phyloP scores from a whole-genome alignment of 208 protist genomes.

The Crithidia acanthocephali region DNA sequence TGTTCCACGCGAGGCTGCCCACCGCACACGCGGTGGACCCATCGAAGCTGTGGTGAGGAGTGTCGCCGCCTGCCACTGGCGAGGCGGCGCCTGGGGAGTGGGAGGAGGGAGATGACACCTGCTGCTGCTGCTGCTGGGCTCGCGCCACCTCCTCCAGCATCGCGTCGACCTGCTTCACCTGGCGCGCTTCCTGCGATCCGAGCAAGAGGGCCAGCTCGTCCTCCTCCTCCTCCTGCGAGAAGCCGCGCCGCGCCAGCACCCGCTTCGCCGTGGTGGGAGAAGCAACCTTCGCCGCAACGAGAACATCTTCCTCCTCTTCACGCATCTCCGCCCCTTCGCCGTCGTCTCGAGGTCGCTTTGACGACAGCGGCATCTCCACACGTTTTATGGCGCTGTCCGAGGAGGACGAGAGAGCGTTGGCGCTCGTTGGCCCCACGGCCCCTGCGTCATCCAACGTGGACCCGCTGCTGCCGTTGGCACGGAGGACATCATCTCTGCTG shows the following conservation, averaged over 20 bases:
- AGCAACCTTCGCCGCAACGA: neutral
- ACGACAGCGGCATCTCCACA: neutral
- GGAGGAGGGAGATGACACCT: neutral
- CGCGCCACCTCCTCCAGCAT: slow-evolving; percentile 20
- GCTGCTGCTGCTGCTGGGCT: slow-evolving; percentile 12
- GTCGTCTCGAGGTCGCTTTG: slow-evolving; percentile 9
- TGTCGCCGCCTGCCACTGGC: too few relatives aligned
- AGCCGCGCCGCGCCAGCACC: slow-evolving; percentile 13
- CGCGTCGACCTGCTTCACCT: slow-evolving; percentile 40
- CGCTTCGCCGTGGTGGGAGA: slow-evolving; percentile 9
- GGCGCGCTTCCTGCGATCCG: slow-evolving; percentile 52
- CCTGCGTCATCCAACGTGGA: neutral
- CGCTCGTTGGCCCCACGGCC: neutral
- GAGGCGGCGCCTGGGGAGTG: neutral
- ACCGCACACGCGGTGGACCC: slow-evolving; percentile 29
- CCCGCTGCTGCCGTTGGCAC: neutral
- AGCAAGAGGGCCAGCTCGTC: slow-evolving; percentile 82
- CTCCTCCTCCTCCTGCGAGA: slow-evolving; percentile 53
- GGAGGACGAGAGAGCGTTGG: neutral
- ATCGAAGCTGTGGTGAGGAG: too few relatives aligned
- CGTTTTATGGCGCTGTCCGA: neutral
- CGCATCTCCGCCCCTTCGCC: neutral
- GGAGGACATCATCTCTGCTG: too few relatives aligned
- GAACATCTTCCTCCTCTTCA: neutral
- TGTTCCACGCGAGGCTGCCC: slow-evolving; percentile 55